Percentiles rank a stretch among this genome's conserved stretches.
Evolutionary conservation across 2,329 filamentous ascomycete genomes (phyloP).

Genomic region (Chaetomium strumarium): DNA sequence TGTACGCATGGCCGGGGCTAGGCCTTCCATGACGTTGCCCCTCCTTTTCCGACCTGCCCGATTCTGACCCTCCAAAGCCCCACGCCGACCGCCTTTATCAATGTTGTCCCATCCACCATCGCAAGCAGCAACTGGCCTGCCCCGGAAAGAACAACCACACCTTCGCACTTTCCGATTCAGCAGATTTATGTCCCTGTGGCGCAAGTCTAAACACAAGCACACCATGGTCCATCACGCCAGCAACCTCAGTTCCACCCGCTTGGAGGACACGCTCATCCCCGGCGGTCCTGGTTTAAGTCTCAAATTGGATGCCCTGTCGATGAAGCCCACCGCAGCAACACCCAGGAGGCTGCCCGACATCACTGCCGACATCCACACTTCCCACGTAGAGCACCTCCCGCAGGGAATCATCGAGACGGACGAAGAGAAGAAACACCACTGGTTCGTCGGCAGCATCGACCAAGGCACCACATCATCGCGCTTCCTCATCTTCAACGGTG

Average conservation of each 20-base stretch:
- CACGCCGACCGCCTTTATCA: slow-evolving; percentile 18
- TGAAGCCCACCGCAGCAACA: slow-evolving; percentile 14
- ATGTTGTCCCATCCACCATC: slow-evolving; percentile 5
- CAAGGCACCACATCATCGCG: slow-evolving; percentile 85
- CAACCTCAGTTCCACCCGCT: slow-evolving; percentile 10
- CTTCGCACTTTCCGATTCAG: slow-evolving; percentile 18
- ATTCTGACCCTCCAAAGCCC: slow-evolving; percentile 18
- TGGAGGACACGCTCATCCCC: slow-evolving; percentile 10
- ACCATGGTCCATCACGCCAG: slow-evolving; percentile 18
- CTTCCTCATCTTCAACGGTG: slow-evolving; percentile 82
- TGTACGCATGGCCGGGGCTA: slow-evolving; percentile 22
- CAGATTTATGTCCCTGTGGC: not conserved
- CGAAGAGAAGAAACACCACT: slow-evolving; percentile 33
- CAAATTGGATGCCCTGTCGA: slow-evolving; percentile 10
- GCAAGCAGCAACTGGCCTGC: slow-evolving; percentile 1
- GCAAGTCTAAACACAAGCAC: slow-evolving; percentile 1
- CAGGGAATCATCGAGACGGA: slow-evolving; percentile 25
- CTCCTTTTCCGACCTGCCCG: slow-evolving; percentile 11
- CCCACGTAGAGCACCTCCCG: slow-evolving; percentile 23
- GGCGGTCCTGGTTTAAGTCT: slow-evolving; percentile 6
- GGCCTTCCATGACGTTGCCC: slow-evolving; percentile 25
- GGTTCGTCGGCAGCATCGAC: slow-evolving; percentile 81
- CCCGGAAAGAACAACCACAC: not conserved
- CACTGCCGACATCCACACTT: slow-evolving; percentile 5
- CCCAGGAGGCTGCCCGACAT: slow-evolving; percentile 6